These are phyloP conservation scores for Chytriomyces sp. DNA, from an alignment of 192 early-diverging fungal genomes.

Conservation along the genomic window DNA sequence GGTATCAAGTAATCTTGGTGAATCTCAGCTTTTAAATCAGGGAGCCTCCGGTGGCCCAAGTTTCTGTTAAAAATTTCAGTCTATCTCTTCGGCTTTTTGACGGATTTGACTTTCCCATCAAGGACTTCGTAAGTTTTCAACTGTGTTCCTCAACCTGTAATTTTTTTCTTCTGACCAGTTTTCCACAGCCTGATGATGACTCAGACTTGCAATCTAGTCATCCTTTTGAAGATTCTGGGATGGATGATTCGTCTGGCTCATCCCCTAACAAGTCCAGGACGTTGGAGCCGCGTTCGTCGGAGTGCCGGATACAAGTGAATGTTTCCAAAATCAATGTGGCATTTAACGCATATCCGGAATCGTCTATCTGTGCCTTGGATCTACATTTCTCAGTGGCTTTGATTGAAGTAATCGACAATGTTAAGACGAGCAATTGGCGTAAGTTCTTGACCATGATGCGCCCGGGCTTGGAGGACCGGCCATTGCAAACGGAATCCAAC, in stretches of 20 bases:
- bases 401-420: constrained; percentile 77
- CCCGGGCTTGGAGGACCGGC: constrained; percentile 53
- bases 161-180: neutral
- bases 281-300: constrained; percentile 45
- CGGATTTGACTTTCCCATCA: constrained; percentile 64
- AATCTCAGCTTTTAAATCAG: neutral
- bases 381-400: constrained; percentile 58
- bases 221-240: constrained; percentile 11
- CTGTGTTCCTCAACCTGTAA: neutral
- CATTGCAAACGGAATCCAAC: constrained; percentile 62
- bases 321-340: constrained; percentile 55
- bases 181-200: constrained; percentile 20
- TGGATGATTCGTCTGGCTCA: neutral
- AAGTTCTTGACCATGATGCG: constrained; percentile 75
- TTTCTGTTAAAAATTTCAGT: constrained; percentile 64
- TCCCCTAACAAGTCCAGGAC: constrained; percentile 25
- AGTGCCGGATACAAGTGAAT: constrained; percentile 56
- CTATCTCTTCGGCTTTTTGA: constrained; percentile 67
- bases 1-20: constrained; percentile 18
- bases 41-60: constrained; percentile 31
- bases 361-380: constrained; percentile 50
- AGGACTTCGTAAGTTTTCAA: constrained; percentile 26
- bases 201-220: constrained; percentile 2
- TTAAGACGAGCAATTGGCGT: constrained; percentile 72
- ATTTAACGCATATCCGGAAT: constrained; percentile 54